Evolutionary conservation across 371 early-diverging fungal species (phyloP).

Genomic region (Dentiscutata heterogama): DNA sequence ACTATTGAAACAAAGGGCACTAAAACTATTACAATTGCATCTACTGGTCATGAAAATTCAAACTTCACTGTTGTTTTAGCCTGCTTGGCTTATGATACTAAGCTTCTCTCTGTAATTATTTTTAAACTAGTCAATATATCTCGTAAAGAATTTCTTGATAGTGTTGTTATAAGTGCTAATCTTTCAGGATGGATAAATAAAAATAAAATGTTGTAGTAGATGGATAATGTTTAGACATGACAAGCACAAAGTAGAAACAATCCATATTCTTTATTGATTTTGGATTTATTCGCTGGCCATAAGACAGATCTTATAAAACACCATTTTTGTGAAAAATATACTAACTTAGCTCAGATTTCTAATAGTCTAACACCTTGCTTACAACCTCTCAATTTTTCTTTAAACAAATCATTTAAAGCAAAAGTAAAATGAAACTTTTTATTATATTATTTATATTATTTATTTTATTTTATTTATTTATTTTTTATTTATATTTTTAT

Average conservation of each 20-base stretch:
- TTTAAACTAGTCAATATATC: background rate
- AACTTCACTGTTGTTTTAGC: conserved; percentile 13
- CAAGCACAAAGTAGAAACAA: background rate
- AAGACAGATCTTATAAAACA: background rate
- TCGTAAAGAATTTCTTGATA: background rate
- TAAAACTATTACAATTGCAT: conserved; percentile 1
- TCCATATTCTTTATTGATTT: background rate
- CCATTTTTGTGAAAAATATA: background rate
- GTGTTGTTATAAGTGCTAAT: background rate
- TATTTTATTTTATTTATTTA: too few species aligned
- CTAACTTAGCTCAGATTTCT: background rate
- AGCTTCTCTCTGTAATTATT: background rate
- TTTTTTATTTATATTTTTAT: too few species aligned
- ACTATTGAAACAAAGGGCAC: background rate
- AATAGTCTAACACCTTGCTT: background rate
- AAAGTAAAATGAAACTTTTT: background rate
- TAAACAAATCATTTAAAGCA: conserved; percentile 27
- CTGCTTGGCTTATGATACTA: background rate
- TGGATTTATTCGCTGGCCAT: background rate
- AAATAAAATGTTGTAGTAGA: conserved; percentile 10
- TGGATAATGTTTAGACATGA: background rate
- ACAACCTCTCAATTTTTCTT: background rate
- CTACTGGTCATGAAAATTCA: background rate
- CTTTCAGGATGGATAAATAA: background rate
- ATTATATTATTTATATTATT: too few species aligned